Percentiles rank a stretch among this genome's conserved stretches.
These are phyloP conservation scores for Diatrype stigma DNA, from an alignment of 2,329 filamentous ascomycete genomes.

Conservation along the genomic window DNA sequence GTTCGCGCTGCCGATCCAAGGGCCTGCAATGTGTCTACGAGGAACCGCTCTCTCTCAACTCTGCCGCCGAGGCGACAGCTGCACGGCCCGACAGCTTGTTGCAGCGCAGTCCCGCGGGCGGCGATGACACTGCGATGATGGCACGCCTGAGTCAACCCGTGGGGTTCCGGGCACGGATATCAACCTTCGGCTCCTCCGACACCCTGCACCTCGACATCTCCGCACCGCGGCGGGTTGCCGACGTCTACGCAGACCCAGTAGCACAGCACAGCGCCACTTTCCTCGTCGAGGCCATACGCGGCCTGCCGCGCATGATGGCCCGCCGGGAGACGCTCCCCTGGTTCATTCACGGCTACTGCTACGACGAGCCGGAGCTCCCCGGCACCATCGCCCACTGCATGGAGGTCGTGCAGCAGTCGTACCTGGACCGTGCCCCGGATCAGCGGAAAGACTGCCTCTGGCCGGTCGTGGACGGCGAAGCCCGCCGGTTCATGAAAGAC, in stretches of 20 bases:
- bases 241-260: conserved; percentile 16
- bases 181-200: conserved; percentile 8
- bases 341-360: conserved; percentile 19
- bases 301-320: conserved; percentile 16
- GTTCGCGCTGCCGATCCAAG: conserved; percentile 15
- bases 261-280: conserved; percentile 14
- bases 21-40: conserved; percentile 21
- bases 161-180: neutral
- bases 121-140: neutral
- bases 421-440: neutral
- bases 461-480: conserved; percentile 13
- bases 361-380: conserved; percentile 9
- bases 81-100: neutral
- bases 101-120: neutral
- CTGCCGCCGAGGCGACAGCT: neutral
- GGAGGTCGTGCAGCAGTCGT: conserved; percentile 10
- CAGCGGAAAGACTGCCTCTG: conserved; percentile 7
- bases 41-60: conserved; percentile 1
- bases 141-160: neutral
- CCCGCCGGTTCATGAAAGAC: conserved; percentile 5
- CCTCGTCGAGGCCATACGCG: conserved; percentile 17
- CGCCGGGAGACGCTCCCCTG: conserved; percentile 16
- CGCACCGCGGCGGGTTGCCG: conserved; percentile 10
- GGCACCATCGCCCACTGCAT: conserved; percentile 11
- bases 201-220: conserved; percentile 4